Evolutionary conservation across 768 basidiomycete genomes (phyloP).

Genomic region (Suillus subaureus): DNA sequence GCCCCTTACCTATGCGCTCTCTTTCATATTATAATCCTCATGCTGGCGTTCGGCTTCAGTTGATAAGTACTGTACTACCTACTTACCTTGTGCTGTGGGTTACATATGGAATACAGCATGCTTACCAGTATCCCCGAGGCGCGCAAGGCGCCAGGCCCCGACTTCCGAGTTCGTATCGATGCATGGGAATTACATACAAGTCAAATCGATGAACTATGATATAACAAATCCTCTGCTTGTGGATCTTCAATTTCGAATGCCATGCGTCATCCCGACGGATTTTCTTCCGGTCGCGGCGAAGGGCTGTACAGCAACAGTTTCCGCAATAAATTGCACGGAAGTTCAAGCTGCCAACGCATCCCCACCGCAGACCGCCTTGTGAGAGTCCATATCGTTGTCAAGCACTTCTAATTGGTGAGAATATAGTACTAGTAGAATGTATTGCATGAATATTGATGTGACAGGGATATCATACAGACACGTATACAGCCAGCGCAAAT

Average conservation of each 20-base stretch:
- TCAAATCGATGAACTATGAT: not conserved
- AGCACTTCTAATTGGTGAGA: not conserved
- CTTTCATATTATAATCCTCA: constrained; percentile 6
- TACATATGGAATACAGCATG: constrained; percentile 4
- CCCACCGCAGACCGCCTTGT: not conserved
- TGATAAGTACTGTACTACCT: constrained; percentile 8
- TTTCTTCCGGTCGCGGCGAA: not conserved
- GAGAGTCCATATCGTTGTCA: not conserved
- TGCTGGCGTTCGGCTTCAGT: constrained; percentile 7
- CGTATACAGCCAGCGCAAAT: not conserved
- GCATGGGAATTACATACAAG: too few relatives aligned
- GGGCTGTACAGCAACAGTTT: not conserved
- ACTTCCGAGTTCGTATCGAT: not conserved
- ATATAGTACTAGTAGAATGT: not conserved
- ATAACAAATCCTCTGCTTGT: not conserved
- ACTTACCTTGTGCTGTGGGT: constrained; percentile 9
- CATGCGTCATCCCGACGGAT: not conserved
- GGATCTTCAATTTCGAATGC: not conserved
- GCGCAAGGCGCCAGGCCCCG: not conserved
- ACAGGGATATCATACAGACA: not conserved
- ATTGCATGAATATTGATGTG: not conserved
- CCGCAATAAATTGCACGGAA: not conserved
- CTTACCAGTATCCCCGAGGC: not conserved
- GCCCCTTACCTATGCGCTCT: constrained; percentile 10
- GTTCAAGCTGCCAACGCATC: not conserved